Evolutionary conservation across 345 rosid genomes (phyloP).

Genomic region (Eucalyptus microcorys): DNA sequence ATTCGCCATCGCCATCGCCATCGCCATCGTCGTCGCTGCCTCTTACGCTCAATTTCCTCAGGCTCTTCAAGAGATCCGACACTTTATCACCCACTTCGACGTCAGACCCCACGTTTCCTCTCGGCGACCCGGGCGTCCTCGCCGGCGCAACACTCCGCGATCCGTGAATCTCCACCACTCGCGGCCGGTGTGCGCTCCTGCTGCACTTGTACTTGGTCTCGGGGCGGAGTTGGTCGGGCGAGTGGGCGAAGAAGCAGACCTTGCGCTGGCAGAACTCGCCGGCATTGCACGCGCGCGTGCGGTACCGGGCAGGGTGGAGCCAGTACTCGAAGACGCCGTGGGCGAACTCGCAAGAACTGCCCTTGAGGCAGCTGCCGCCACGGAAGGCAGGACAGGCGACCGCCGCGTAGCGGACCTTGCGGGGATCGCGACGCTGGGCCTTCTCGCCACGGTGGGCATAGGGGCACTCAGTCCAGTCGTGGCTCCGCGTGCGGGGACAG

Average conservation of each 20-base stretch:
- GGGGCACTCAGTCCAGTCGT: conserved; percentile 95
- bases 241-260: conserved; percentile 5
- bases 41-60: neutral
- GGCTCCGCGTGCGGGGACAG: conserved; percentile 59
- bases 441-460: conserved; percentile 86
- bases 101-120: neutral
- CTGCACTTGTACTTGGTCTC: neutral
- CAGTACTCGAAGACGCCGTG: conserved; percentile 7
- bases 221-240: neutral
- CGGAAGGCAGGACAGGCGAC: conserved; percentile 67
- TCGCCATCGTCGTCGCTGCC: neutral
- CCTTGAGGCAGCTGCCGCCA: conserved; percentile 20
- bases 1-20: neutral
- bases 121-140: neutral
- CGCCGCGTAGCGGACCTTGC: conserved; percentile 47
- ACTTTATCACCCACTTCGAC: neutral
- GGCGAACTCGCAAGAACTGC: neutral
- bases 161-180: neutral
- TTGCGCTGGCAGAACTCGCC: conserved; percentile 3
- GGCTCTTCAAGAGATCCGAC: neutral
- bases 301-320: conserved; percentile 1
- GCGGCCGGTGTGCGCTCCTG: neutral
- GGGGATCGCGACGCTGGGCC: conserved; percentile 89
- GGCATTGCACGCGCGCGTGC: conserved; percentile 1
- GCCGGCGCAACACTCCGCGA: neutral